Evolutionary conservation across 1,284 basidiomycete genomes (phyloP).

Genomic region (Golubevia sp.): DNA sequence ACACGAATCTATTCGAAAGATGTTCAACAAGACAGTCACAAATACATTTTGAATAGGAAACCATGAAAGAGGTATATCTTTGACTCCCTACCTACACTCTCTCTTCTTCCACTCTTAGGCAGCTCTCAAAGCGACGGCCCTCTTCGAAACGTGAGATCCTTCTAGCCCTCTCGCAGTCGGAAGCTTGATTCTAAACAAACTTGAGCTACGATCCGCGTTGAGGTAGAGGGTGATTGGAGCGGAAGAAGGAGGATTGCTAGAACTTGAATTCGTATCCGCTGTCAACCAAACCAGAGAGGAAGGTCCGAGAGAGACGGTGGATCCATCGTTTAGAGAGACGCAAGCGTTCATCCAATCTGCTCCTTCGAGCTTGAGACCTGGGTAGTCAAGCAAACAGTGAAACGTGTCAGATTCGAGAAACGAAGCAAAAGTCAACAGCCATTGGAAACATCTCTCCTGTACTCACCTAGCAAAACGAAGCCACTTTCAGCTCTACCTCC

Average conservation of each 20-base stretch:
- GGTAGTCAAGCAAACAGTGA: no score
- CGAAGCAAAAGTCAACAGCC: conserved; percentile 18
- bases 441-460: background rate
- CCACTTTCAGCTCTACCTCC: conserved; percentile 7
- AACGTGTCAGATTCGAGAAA: no score
- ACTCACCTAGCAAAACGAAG: background rate
- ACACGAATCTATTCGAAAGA: no score
- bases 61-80: no score
- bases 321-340: conserved; percentile 47
- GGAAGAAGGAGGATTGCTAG: background rate
- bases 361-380: conserved; percentile 48
- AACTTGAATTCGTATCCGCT: background rate
- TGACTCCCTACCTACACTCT: no score
- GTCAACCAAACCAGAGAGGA: conserved; percentile 39
- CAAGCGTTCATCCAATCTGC: conserved; percentile 25
- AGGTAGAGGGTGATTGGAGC: conserved; percentile 44
- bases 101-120: no score
- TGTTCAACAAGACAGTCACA: no score
- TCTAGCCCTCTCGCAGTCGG: conserved; percentile 19
- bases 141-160: conserved; percentile 28
- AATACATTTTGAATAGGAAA: no score
- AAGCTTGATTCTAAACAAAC: conserved; percentile 35
- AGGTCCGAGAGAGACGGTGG: conserved; percentile 24
- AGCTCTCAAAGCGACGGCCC: conserved; percentile 52
- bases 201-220: conserved; percentile 37